Evolutionary conservation across 306 rosid species (phyloP).

Genomic region (Cajanus cajan): DNA sequence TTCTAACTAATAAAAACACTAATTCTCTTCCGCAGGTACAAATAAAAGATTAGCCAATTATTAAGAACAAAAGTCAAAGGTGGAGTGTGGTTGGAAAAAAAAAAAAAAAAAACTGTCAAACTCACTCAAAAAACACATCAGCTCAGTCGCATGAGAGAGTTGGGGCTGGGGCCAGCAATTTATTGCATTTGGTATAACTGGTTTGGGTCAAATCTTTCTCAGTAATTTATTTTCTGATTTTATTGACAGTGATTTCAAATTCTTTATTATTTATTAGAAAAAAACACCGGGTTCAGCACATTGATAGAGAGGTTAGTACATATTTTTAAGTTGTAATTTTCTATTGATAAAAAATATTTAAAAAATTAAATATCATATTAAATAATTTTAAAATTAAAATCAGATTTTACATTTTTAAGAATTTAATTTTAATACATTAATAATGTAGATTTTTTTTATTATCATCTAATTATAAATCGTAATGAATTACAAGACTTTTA

Average conservation of each 20-base stretch:
- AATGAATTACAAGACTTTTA: no score
- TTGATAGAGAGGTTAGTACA: no score
- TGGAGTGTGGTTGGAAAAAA: not conserved
- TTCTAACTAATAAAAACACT: no score
- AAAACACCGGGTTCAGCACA: no score
- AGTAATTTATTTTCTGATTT: not conserved
- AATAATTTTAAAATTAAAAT: not conserved
- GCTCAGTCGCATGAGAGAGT: not conserved
- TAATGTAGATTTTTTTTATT: no score
- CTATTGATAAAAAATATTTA: not conserved
- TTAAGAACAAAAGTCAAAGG: conserved; percentile 36
- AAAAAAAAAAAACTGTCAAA: conserved; percentile 4
- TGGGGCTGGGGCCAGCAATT: conserved; percentile 25
- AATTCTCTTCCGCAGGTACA: not conserved
- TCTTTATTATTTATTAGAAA: no score
- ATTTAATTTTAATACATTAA: no score
- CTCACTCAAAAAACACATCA: not conserved
- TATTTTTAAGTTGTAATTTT: no score
- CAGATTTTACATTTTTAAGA: no score
- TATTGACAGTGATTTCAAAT: not conserved
- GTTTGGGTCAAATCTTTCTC: conserved; percentile 5
- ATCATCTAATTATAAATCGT: not conserved
- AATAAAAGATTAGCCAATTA: not conserved
- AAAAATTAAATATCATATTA: not conserved
- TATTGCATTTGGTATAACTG: conserved; percentile 9